phyloP scores from a whole-genome alignment of 495 filamentous ascomycete genomes.

The Lophiotrema nucula region DNA sequence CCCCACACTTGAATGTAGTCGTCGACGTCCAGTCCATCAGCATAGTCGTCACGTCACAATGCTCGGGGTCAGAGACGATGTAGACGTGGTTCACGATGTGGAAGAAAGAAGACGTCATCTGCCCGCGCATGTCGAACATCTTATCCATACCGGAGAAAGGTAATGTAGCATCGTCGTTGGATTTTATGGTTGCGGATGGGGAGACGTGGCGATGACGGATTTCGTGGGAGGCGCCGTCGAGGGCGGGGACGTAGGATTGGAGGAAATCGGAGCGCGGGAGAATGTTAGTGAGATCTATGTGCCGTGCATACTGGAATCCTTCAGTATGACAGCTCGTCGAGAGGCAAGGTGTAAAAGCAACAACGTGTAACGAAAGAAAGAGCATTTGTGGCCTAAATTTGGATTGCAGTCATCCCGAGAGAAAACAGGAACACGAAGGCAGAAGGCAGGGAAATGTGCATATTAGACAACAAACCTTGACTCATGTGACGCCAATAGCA shows the following conservation, averaged over 20 bases:
- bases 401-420: too few species aligned
- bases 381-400: too few species aligned
- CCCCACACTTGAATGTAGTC: background rate
- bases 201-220: background rate
- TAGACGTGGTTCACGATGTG: background rate
- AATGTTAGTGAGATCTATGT: background rate
- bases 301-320: background rate
- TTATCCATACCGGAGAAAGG: background rate
- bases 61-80: background rate
- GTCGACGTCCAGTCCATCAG: background rate
- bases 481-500: too few species aligned
- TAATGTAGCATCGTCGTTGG: background rate
- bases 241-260: background rate
- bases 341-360: background rate
- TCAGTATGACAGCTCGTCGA: too few species aligned
- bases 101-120: background rate
- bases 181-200: background rate
- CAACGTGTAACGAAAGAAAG: background rate
- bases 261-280: background rate
- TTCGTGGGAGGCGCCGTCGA: background rate
- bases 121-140: background rate
- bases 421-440: too few species aligned
- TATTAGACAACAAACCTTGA: too few species aligned
- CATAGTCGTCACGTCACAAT: background rate
- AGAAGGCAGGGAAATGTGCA: too few species aligned